phyloP scores from a whole-genome alignment of 2,329 filamentous ascomycete genomes.

The Whalleya microplaca region DNA sequence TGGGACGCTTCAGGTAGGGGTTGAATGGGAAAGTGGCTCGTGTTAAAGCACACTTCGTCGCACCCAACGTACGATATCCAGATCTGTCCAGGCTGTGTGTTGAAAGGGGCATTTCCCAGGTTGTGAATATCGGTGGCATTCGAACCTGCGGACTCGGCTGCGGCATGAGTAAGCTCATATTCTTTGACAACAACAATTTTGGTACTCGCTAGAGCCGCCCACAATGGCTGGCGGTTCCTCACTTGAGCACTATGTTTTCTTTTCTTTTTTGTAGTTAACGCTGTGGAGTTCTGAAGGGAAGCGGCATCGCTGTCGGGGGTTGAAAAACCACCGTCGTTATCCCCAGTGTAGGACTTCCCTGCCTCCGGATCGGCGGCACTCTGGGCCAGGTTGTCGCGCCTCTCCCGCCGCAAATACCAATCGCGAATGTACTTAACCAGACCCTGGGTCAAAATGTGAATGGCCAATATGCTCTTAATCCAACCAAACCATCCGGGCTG shows the following conservation, averaged over 20 bases:
- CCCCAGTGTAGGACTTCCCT: conserved; percentile 51
- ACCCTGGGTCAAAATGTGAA: conserved; percentile 76
- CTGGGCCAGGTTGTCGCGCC: conserved; percentile 53
- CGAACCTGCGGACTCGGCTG: conserved; percentile 72
- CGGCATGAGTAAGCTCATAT: conserved; percentile 79
- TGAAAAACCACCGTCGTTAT: conserved; percentile 53
- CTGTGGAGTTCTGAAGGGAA: conserved; percentile 57
- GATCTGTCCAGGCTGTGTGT: conserved; percentile 70
- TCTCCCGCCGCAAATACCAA: conserved; percentile 67
- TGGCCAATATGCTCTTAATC: conserved; percentile 70
- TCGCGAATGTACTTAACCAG: conserved; percentile 72
- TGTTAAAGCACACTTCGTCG: conserved; percentile 77
- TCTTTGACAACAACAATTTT: conserved; percentile 96
- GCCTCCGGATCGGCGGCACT: conserved; percentile 65
- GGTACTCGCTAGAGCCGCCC: conserved; percentile 92
- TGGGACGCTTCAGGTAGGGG: conserved; percentile 42
- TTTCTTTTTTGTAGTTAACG: conserved; percentile 75
- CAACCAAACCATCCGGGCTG: conserved; percentile 61
- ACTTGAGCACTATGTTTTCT: conserved; percentile 91
- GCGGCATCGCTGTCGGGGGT: conserved; percentile 57
- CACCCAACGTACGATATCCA: conserved; percentile 82
- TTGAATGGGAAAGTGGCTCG: conserved; percentile 63
- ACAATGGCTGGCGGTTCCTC: conserved; percentile 86
- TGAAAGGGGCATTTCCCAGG: conserved; percentile 75
- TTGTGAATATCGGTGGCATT: conserved; percentile 78